These are phyloP conservation scores for Diutina neorugosa DNA, from an alignment of 1,139 yeast species.

Conservation along the genomic window DNA sequence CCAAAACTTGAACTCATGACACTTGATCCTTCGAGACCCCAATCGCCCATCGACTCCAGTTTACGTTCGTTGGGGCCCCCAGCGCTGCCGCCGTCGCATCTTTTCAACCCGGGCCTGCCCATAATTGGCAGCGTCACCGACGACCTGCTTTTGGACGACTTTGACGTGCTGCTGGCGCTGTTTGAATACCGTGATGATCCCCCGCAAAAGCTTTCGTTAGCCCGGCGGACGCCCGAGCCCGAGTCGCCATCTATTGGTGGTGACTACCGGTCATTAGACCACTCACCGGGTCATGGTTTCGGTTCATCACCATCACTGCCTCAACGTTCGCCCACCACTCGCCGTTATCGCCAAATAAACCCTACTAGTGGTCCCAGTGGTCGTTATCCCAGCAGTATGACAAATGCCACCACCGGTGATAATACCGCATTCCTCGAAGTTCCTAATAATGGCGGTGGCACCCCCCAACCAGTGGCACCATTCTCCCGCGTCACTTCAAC, in stretches of 20 bases:
- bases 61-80: background rate
- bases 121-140: constrained; percentile 1
- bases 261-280: background rate
- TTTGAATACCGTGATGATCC: constrained; percentile 3
- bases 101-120: background rate
- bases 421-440: background rate
- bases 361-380: background rate
- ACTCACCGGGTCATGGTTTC: background rate
- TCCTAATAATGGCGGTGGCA: background rate
- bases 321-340: background rate
- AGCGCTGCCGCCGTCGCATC: background rate
- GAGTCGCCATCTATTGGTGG: background rate
- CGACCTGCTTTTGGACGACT: background rate
- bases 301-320: background rate
- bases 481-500: background rate
- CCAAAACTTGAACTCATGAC: background rate
- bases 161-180: constrained; percentile 1
- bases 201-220: background rate
- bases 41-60: background rate
- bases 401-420: background rate
- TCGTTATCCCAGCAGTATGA: background rate
- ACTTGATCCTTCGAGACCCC: background rate
- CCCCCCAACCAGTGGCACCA: background rate
- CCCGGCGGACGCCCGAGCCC: background rate
- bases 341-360: background rate